Evolutionary conservation across 2,329 filamentous ascomycete genomes (phyloP).

Genomic region (Xylariaceae sp.): DNA sequence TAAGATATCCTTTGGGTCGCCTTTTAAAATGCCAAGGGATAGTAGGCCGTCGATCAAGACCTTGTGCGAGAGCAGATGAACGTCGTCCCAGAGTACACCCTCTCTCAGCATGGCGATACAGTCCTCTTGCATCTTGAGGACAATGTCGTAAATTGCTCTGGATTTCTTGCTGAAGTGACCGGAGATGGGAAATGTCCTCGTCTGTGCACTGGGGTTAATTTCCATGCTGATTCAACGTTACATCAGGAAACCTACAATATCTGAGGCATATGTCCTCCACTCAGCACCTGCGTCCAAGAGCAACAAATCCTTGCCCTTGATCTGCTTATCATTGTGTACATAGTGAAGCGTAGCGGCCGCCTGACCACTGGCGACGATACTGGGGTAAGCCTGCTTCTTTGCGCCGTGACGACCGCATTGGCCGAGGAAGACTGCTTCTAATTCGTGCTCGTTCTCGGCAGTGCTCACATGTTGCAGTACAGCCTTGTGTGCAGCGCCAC

Average conservation of each 20-base stretch:
- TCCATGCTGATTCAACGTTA: neutral
- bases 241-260: conserved; percentile 48
- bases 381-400: conserved; percentile 81
- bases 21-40: conserved; percentile 69
- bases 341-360: conserved; percentile 88
- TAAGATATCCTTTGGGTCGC: conserved; percentile 69
- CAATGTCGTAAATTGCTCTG: conserved; percentile 75
- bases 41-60: conserved; percentile 80
- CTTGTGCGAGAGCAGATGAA: conserved; percentile 76
- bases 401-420: conserved; percentile 72
- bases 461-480: conserved; percentile 60
- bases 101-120: conserved; percentile 71
- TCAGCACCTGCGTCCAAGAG: conserved; percentile 82
- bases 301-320: conserved; percentile 71
- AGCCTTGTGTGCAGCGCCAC: conserved; percentile 62
- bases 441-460: conserved; percentile 75
- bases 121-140: conserved; percentile 81
- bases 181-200: conserved; percentile 79
- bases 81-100: conserved; percentile 75
- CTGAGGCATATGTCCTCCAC: conserved; percentile 69
- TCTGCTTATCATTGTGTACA: conserved; percentile 69
- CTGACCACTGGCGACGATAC: conserved; percentile 78
- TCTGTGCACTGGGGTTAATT: conserved; percentile 46
- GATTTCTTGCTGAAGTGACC: conserved; percentile 69
- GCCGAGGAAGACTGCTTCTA: conserved; percentile 78